phyloP scores from a whole-genome alignment of 306 rosid species.

The Prunus fruticosa region DNA sequence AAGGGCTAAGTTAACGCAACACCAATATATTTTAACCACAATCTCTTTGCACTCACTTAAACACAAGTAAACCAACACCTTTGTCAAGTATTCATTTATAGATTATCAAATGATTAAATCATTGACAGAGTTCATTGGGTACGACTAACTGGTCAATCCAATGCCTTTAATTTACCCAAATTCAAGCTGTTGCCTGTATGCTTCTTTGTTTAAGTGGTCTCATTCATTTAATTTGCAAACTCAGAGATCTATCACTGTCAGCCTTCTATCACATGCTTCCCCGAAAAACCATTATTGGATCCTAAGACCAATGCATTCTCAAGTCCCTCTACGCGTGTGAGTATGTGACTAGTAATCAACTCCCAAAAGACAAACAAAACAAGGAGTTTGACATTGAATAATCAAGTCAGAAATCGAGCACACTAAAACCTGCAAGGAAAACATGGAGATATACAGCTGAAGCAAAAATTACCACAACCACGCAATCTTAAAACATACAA shows the following conservation, averaged over 20 bases:
- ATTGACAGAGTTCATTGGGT: no score
- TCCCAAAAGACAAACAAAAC: neutral
- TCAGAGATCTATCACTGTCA: neutral
- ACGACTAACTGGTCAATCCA: neutral
- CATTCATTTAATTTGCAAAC: no score
- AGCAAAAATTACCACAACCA: conserved; percentile 2
- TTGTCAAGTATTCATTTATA: neutral
- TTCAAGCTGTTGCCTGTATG: neutral
- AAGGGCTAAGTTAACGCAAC: neutral
- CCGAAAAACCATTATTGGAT: neutral
- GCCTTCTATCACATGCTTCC: neutral
- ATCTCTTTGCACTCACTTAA: neutral
- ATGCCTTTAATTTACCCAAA: neutral
- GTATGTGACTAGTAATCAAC: neutral
- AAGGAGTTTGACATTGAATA: neutral
- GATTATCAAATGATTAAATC: neutral
- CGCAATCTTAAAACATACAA: neutral
- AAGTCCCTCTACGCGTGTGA: neutral
- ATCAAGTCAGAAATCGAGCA: neutral
- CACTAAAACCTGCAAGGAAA: neutral
- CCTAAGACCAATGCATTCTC: neutral
- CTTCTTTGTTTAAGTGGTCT: no score
- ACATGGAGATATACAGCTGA: neutral
- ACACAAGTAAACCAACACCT: neutral
- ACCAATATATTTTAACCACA: neutral